phyloP scores from a whole-genome alignment of 78 protist species.

The Carpediemonas membranifera region DNA sequence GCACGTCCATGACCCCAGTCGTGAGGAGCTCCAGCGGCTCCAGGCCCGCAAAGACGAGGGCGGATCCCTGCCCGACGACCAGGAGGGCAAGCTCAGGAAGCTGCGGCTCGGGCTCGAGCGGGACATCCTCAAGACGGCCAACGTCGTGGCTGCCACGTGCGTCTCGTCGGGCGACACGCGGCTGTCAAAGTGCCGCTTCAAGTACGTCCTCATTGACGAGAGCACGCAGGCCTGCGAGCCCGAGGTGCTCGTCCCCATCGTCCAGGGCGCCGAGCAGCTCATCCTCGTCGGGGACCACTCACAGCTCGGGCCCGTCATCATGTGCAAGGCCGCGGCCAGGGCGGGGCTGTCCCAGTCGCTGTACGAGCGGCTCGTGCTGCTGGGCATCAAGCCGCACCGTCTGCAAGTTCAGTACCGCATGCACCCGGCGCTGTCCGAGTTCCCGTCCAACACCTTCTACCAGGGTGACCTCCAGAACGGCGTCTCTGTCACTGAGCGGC shows the following conservation, averaged over 20 bases:
- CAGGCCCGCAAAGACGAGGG: neutral
- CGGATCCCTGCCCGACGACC: conserved; percentile 10
- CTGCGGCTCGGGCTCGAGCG: conserved; percentile 47
- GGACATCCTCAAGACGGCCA: conserved; percentile 71
- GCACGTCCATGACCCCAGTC: neutral
- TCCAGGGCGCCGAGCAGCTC: conserved; percentile 75
- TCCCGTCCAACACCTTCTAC: conserved; percentile 90
- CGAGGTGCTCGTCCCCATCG: conserved; percentile 89
- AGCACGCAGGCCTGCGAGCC: conserved; percentile 96
- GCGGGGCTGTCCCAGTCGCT: conserved; percentile 90
- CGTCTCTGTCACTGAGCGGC: conserved; percentile 12
- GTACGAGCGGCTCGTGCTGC: conserved; percentile 86
- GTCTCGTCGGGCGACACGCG: conserved; percentile 96
- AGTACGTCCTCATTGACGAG: conserved; percentile 88
- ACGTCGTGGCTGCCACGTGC: conserved; percentile 93
- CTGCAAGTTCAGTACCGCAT: conserved; percentile 96
- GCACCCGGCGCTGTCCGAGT: conserved; percentile 94
- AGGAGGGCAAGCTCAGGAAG: conserved; percentile 9
- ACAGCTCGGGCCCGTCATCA: conserved; percentile 95
- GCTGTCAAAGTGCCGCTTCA: conserved; percentile 60
- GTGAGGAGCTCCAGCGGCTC: neutral
- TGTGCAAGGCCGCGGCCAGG: conserved; percentile 85
- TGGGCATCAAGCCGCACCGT: conserved; percentile 82
- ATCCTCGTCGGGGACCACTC: conserved; percentile 85
- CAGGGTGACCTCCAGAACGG: conserved; percentile 90